Base-by-base conservation (phyloP, 2,329 filamentous ascomycete genomes). In the Ploettnerulaceae sp. region DNA sequence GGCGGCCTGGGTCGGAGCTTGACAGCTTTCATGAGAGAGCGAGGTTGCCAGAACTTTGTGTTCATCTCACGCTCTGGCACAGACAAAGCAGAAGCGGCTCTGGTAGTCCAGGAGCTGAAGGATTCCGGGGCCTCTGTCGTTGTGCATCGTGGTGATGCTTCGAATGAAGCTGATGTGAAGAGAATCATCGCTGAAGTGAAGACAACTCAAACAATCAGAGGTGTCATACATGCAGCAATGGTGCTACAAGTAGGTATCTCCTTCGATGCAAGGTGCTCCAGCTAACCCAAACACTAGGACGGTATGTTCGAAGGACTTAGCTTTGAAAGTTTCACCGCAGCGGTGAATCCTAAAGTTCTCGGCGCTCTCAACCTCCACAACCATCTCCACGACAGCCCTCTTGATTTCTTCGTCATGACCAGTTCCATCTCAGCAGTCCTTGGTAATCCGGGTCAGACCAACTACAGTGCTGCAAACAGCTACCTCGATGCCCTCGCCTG, bases 141-240 rank as follows among this genome's bases (percentile, higher is more conserved):
- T 17, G 31, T 17, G 15, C 3, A 7, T 7, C 26, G 49, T 1
- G 57, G 57, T 4, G 54, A 60, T 42, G 51, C 55, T 12, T 12
- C 28, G 4, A 18, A 28, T 5, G 5, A 12, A 6, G 17, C 15
- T 8, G 53, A 56, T 32, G 48, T 57, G 4, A 17, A 44, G 5
- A 29, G 14, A 26, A 39, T 36, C n/a, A 31, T 56, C 4, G 15
- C 15, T 15, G 36, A 15, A 11, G 28, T 26, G 5, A 15, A 29
- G 55, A 1, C 61, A 61, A 36, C 55, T 63, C 4, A 48, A 57
- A 1, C 28, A 34, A 3, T 54, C 56, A 1, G 64, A 62, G 72
- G 72, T 32, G 62, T 71, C 14, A 62, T 75, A 9, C 71, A 74
- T 47, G 67, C 66, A 11, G 66, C 71, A 5, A 74, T 74, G 71